Percentiles rank a stretch among this genome's conserved stretches.
Evolutionary conservation across 345 rosid genomes (phyloP).

Genomic region (Salix dunnii): DNA sequence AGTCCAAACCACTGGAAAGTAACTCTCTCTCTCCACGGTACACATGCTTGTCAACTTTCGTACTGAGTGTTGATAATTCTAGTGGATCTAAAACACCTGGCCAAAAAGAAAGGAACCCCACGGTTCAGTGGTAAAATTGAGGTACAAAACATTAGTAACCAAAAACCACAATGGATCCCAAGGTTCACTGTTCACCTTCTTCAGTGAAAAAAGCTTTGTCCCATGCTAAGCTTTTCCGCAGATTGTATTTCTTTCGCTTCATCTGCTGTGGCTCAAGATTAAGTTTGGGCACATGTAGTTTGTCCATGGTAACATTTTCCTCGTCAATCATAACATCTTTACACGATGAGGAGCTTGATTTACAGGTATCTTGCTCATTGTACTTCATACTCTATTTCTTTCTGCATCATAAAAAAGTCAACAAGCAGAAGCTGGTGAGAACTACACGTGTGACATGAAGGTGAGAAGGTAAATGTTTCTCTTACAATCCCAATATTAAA

Average conservation of each 20-base stretch:
- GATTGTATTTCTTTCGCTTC: constrained; percentile 87
- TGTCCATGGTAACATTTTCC: constrained; percentile 47
- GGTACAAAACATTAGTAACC: not conserved
- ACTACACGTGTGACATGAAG: no score
- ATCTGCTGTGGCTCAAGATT: constrained; percentile 64
- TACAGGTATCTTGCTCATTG: constrained; percentile 8
- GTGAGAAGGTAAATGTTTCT: no score
- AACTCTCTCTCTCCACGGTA: constrained; percentile 60
- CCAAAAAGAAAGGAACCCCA: not conserved
- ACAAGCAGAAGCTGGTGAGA: no score
- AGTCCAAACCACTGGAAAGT: constrained; percentile 21
- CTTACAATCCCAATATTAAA: no score
- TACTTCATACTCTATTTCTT: constrained; percentile 10
- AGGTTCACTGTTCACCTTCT: constrained; percentile 51
- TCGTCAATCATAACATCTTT: constrained; percentile 30
- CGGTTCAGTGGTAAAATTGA: not conserved
- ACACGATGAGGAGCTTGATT: constrained; percentile 15
- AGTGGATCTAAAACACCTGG: constrained; percentile 64
- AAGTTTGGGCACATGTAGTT: constrained; percentile 48
- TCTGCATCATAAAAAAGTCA: no score
- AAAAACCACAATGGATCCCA: not conserved
- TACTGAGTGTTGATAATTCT: constrained; percentile 70
- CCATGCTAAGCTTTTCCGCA: constrained; percentile 95
- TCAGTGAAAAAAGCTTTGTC: constrained; percentile 81
- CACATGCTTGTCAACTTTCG: constrained; percentile 35